phyloP scores from a whole-genome alignment of 2,329 filamentous ascomycete species.

The Periconia digitata region DNA sequence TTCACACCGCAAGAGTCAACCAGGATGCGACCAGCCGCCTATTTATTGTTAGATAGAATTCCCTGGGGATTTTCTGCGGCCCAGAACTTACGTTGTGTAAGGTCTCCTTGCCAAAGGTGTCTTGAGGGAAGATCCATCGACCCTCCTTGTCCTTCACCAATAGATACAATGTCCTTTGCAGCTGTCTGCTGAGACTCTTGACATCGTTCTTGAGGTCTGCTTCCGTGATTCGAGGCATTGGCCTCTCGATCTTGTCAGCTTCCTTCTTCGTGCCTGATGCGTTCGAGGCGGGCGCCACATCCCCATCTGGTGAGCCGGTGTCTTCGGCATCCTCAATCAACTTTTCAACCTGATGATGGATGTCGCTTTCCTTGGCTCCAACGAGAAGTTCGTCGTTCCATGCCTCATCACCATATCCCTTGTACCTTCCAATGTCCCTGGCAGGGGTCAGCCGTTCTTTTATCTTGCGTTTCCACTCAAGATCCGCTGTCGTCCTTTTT shows the following conservation, averaged over 20 bases:
- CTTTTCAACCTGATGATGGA: slow-evolving; percentile 66
- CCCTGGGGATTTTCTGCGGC: no score
- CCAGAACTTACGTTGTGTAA: slow-evolving; percentile 72
- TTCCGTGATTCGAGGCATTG: slow-evolving; percentile 70
- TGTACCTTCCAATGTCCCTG: slow-evolving; percentile 83
- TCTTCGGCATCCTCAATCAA: slow-evolving; percentile 73
- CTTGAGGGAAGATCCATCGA: slow-evolving; percentile 80
- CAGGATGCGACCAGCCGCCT: slow-evolving; percentile 83
- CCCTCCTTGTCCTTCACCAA: slow-evolving; percentile 74
- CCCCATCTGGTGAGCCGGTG: slow-evolving; percentile 47
- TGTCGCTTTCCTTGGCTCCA: slow-evolving; percentile 67
- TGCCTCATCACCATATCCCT: slow-evolving; percentile 68
- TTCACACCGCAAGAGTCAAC: slow-evolving; percentile 79
- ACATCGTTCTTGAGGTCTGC: slow-evolving; percentile 76
- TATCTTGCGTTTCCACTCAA: slow-evolving; percentile 89
- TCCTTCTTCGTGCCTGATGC: slow-evolving; percentile 42
- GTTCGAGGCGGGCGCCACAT: slow-evolving; percentile 36
- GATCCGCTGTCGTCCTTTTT: slow-evolving; percentile 76
- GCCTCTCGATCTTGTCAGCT: slow-evolving; percentile 69
- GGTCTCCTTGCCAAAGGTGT: slow-evolving; percentile 70
- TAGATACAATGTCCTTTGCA: slow-evolving; percentile 84
- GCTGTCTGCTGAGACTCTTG: slow-evolving; percentile 73
- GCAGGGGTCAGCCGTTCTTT: slow-evolving; percentile 74
- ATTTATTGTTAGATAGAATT: slow-evolving; percentile 22
- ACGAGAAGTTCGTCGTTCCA: slow-evolving; percentile 93